Percentiles rank a stretch among this genome's conserved stretches.
These are phyloP conservation scores for Ascochyta pisi DNA, from an alignment of 2,329 filamentous ascomycete genomes.

Conservation along the genomic window DNA sequence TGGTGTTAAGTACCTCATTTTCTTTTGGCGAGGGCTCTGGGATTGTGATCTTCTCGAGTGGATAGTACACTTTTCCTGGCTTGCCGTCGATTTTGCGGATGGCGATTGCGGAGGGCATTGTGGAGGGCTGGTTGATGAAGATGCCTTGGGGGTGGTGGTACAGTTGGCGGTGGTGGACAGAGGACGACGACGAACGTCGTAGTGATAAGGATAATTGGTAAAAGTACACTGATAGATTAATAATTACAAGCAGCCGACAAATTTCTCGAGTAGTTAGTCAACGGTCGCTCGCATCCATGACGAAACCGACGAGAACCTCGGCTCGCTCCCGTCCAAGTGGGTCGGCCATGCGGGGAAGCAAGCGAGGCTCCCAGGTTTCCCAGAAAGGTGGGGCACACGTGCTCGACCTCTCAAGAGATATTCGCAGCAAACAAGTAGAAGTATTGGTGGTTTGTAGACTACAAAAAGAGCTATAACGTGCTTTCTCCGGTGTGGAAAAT, in stretches of 20 bases:
- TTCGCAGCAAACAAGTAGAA: no score
- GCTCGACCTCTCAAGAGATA: no score
- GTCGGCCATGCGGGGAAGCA: constrained; percentile 9
- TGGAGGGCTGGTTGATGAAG: neutral
- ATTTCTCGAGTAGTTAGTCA: neutral
- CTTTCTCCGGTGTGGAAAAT: no score
- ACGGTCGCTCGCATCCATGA: neutral
- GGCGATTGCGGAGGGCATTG: constrained; percentile 64
- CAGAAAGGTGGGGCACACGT: no score
- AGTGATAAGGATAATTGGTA: no score
- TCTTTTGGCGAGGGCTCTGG: constrained; percentile 38
- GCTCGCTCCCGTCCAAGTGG: constrained; percentile 1
- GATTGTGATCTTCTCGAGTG: constrained; percentile 53
- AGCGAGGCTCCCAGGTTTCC: no score
- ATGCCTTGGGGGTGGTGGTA: neutral
- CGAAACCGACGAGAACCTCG: constrained; percentile 12
- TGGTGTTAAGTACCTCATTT: constrained; percentile 31
- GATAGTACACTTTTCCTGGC: constrained; percentile 87
- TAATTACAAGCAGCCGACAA: neutral
- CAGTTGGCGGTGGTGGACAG: neutral
- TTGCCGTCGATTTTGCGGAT: constrained; percentile 78
- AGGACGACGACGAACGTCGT: neutral
- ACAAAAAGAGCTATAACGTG: no score
- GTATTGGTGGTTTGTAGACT: no score
- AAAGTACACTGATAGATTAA: no score